Evolutionary conservation across 2,329 filamentous ascomycete species (phyloP).

Genomic region (Trichoderma sp.): DNA sequence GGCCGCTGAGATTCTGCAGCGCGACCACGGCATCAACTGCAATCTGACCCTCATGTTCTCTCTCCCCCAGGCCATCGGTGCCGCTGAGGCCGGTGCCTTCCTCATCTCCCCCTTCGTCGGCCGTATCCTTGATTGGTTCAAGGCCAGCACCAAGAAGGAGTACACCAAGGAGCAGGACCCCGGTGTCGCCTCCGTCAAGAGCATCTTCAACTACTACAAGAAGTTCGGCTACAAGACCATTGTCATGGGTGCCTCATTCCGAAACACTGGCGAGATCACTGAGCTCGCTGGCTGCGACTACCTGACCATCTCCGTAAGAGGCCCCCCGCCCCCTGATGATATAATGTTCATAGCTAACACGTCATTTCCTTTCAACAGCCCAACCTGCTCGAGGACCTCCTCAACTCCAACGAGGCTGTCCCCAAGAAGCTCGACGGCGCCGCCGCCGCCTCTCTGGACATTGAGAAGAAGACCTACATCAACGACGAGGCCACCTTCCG

Average conservation of each 20-base stretch:
- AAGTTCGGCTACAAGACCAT: constrained; percentile 99
- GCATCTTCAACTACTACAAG: constrained; percentile 99
- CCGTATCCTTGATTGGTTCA: constrained; percentile 99
- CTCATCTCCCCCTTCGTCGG: constrained; percentile 99
- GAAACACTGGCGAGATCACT: constrained; percentile 92
- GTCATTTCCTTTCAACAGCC: constrained; percentile 52
- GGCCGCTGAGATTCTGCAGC: constrained; percentile 94
- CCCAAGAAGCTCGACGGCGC: constrained; percentile 88
- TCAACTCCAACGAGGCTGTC: constrained; percentile 76
- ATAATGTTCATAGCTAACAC: constrained; percentile 16
- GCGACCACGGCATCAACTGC: constrained; percentile 93
- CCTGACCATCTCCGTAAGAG: constrained; percentile 88
- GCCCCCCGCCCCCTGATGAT: neutral
- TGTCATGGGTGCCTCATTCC: constrained; percentile 99
- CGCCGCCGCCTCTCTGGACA: constrained; percentile 63
- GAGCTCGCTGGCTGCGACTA: constrained; percentile 98
- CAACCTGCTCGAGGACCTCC: constrained; percentile 88
- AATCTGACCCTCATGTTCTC: constrained; percentile 99
- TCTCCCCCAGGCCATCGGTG: constrained; percentile 86
- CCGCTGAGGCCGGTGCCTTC: constrained; percentile 91
- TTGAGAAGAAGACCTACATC: constrained; percentile 89
- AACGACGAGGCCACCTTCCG: constrained; percentile 87
- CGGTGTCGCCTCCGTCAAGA: constrained; percentile 88
- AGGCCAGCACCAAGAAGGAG: constrained; percentile 91
- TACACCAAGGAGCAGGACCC: constrained; percentile 89